Percentiles rank a stretch among this genome's conserved stretches.
Evolutionary conservation across 1,284 basidiomycete genomes (phyloP).

Genomic region (Ustilago esculenta): DNA sequence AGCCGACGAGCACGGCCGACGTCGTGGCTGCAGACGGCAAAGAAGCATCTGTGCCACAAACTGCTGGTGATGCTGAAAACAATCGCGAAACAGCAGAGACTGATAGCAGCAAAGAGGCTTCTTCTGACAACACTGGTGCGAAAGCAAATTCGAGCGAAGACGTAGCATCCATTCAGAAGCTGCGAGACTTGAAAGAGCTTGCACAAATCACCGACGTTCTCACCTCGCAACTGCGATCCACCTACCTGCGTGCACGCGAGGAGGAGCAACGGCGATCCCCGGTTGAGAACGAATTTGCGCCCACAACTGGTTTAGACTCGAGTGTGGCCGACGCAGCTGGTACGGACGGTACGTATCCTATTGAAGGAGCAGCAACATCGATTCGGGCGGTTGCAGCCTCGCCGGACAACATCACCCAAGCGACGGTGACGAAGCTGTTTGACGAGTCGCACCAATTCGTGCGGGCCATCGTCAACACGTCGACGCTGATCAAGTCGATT

Average conservation of each 20-base stretch:
- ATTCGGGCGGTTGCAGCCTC: slow-evolving; percentile 1
- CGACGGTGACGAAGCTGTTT: slow-evolving; percentile 39
- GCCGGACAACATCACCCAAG: slow-evolving; percentile 30
- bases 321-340: too few relatives aligned
- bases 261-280: slow-evolving; percentile 26
- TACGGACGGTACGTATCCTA: too few relatives aligned
- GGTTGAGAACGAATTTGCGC: slow-evolving; percentile 6
- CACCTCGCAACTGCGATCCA: slow-evolving; percentile 42
- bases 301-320: too few relatives aligned
- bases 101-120: slow-evolving; percentile 12
- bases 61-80: neutral
- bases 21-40: slow-evolving; percentile 1
- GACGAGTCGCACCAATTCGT: slow-evolving; percentile 58
- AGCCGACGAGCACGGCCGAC: slow-evolving; percentile 3
- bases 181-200: slow-evolving; percentile 28
- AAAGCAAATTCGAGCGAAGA: neutral
- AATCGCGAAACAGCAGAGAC: neutral
- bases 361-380: too few relatives aligned
- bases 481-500: slow-evolving; percentile 55
- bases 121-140: neutral
- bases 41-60: neutral
- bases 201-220: slow-evolving; percentile 37
- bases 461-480: slow-evolving; percentile 56
- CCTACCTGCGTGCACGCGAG: slow-evolving; percentile 33
- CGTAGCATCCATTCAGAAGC: neutral